Conservation (phyloP, 331 rosid species). For the Rhamnella rubrinervis region DNA sequence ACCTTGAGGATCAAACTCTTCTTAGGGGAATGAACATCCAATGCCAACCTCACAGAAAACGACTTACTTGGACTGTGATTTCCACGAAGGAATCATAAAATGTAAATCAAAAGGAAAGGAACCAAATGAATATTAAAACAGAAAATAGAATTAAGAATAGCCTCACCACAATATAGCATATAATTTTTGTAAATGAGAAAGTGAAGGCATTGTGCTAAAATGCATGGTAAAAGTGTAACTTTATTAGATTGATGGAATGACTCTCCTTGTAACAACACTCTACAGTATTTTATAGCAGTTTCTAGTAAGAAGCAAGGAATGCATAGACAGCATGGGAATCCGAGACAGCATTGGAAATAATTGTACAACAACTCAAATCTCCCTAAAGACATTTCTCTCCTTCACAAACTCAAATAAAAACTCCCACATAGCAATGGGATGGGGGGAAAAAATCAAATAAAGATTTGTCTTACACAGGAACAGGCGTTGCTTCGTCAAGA, state of each 20-base stretch:
- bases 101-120: too few species aligned
- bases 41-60: too few species aligned
- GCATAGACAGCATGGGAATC: constrained; percentile 2
- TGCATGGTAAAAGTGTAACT: constrained; percentile 3
- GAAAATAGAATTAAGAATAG: too few species aligned
- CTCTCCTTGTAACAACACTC: constrained; percentile 10
- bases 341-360: constrained; percentile 39
- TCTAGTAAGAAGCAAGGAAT: constrained; percentile 8
- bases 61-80: too few species aligned
- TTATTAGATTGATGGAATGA: constrained; percentile 23
- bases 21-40: too few species aligned
- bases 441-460: constrained; percentile 14
- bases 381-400: constrained; percentile 49
- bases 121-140: too few species aligned
- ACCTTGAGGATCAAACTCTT: too few species aligned
- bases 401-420: constrained; percentile 43
- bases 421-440: constrained; percentile 20
- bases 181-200: not conserved
- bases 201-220: not conserved
- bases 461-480: constrained; percentile 65
- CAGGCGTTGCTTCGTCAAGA: constrained; percentile 81
- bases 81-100: too few species aligned
- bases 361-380: constrained; percentile 44
- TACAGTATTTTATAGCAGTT: constrained; percentile 10
- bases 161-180: too few species aligned